A percentile compares a stretch with the other conserved stretches of the same genome.
These are phyloP conservation scores for Tetrapisispora namnaoensis DNA, from an alignment of 805 yeast species.

Conservation along the genomic window DNA sequence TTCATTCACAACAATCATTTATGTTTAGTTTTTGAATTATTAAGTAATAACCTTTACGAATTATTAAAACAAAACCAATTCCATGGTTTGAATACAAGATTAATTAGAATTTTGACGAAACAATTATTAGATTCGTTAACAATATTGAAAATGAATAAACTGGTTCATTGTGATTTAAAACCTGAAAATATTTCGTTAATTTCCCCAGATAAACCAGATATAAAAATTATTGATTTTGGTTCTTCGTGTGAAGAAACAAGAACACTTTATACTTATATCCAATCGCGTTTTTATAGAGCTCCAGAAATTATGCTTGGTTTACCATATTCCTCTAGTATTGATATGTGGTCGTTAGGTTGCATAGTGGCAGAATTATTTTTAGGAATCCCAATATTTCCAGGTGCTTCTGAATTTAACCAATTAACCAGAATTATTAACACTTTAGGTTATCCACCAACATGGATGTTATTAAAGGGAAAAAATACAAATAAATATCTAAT, in stretches of 20 bases:
- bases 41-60: slow-evolving; percentile 84
- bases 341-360: slow-evolving; percentile 96
- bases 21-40: slow-evolving; percentile 83
- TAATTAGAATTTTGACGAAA: slow-evolving; percentile 66
- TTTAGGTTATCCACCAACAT: slow-evolving; percentile 80
- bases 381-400: slow-evolving; percentile 92
- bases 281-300: slow-evolving; percentile 84
- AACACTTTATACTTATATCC: slow-evolving; percentile 83
- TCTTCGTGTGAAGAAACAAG: slow-evolving; percentile 89
- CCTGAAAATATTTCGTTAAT: slow-evolving; percentile 88
- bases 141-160: slow-evolving; percentile 68
- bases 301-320: slow-evolving; percentile 91
- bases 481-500: slow-evolving; percentile 54
- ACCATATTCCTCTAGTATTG: slow-evolving; percentile 87
- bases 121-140: slow-evolving; percentile 77
- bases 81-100: slow-evolving; percentile 73
- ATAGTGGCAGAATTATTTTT: slow-evolving; percentile 82
- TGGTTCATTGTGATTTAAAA: slow-evolving; percentile 93
- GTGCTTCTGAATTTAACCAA: slow-evolving; percentile 89
- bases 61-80: slow-evolving; percentile 86
- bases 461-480: slow-evolving; percentile 96
- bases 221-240: slow-evolving; percentile 93
- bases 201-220: slow-evolving; percentile 60
- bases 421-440: slow-evolving; percentile 71
- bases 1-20: slow-evolving; percentile 88